Conservation (phyloP, 2,329 filamentous ascomycete genomes). For the Colletotrichum filicis region DNA sequence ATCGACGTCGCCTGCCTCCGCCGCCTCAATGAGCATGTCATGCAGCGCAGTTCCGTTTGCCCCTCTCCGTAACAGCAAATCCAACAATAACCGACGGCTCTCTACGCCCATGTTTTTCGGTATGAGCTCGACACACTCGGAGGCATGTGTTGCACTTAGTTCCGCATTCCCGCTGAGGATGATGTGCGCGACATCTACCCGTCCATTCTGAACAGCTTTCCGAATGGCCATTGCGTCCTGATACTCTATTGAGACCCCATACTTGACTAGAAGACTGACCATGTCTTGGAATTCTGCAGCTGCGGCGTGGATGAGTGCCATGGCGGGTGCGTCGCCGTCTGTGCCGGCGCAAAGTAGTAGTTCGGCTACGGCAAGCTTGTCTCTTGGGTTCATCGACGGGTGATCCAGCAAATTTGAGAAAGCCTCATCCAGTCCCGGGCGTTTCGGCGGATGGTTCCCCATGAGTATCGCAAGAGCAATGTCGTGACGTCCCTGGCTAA, state of each 20-base stretch:
- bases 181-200: constrained; percentile 57
- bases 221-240: constrained; percentile 61
- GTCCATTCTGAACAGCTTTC: constrained; percentile 58
- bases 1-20: constrained; percentile 57
- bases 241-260: constrained; percentile 66
- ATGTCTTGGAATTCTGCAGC: constrained; percentile 64
- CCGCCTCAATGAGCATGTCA: constrained; percentile 62
- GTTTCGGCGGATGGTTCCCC: constrained; percentile 62
- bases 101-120: constrained; percentile 58
- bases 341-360: constrained; percentile 69
- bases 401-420: constrained; percentile 60
- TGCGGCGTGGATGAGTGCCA: constrained; percentile 60
- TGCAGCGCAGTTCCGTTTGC: constrained; percentile 58
- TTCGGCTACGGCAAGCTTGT: constrained; percentile 64
- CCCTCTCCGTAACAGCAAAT: constrained; percentile 60
- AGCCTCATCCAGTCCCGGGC: constrained; percentile 59
- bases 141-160: constrained; percentile 58
- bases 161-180: constrained; percentile 57
- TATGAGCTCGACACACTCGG: constrained; percentile 60
- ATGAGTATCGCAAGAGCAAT: constrained; percentile 66
- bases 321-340: constrained; percentile 59
- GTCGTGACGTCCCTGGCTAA: constrained; percentile 61
- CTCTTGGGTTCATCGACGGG: constrained; percentile 56
- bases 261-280: constrained; percentile 61
- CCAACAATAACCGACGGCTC: constrained; percentile 56